Evolutionary conservation across 352 stramenopile genomes (phyloP).

Genomic region (Phytophthora meadii): DNA sequence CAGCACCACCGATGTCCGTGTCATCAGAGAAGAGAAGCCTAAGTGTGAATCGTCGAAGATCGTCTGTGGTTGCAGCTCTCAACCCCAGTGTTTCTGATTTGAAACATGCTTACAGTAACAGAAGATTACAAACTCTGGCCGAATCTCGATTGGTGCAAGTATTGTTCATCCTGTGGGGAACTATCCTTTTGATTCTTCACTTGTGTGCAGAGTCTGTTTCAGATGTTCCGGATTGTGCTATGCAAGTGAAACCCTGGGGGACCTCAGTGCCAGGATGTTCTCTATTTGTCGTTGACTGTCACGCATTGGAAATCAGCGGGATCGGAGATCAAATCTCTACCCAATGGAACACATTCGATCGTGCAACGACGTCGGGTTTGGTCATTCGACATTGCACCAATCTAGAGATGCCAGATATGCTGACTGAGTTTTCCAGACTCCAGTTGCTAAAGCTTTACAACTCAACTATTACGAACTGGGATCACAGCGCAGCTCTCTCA

Average conservation of each 20-base stretch:
- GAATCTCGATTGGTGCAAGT: conserved; percentile 5
- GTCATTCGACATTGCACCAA: conserved; percentile 38
- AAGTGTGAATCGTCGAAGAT: conserved; percentile 4
- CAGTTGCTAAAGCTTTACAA: conserved; percentile 47
- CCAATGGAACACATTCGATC: conserved; percentile 27
- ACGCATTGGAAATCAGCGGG: conserved; percentile 3
- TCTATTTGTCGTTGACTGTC: conserved; percentile 39
- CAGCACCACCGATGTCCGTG: neutral
- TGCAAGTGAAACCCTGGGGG: conserved; percentile 37
- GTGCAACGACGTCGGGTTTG: conserved; percentile 14
- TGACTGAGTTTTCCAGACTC: conserved; percentile 41
- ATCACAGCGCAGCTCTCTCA: conserved; percentile 31
- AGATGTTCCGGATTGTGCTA: conserved; percentile 18
- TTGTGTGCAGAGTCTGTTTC: conserved; percentile 28
- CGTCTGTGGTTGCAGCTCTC: conserved; percentile 1
- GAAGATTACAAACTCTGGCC: neutral
- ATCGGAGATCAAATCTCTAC: neutral
- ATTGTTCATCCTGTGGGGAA: conserved; percentile 23
- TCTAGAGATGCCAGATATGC: conserved; percentile 37
- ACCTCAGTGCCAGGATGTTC: conserved; percentile 30
- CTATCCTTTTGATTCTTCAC: conserved; percentile 18
- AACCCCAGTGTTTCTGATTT: neutral
- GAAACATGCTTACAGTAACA: neutral
- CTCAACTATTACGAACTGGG: conserved; percentile 39
- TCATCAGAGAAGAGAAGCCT: neutral